phyloP scores from a whole-genome alignment of 2,329 filamentous ascomycete genomes.

The Thelonectria discophora region DNA sequence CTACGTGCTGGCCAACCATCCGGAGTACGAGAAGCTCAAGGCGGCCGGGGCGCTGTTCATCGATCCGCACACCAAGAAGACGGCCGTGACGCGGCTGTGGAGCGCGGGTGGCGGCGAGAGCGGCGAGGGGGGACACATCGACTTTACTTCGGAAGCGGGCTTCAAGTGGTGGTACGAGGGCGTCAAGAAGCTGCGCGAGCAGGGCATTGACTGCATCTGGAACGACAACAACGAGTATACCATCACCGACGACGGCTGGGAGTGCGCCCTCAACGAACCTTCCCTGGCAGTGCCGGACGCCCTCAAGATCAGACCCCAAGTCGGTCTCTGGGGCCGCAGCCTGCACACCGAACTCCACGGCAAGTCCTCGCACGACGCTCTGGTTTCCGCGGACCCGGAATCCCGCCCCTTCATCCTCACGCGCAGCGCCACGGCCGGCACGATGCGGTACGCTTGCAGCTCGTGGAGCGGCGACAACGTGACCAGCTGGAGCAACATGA shows the following conservation, averaged over 20 bases:
- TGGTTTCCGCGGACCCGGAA: slow-evolving; percentile 65
- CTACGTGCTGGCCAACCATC: slow-evolving; percentile 73
- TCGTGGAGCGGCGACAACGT: slow-evolving; percentile 81
- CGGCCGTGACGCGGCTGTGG: slow-evolving; percentile 72
- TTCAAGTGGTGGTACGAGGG: slow-evolving; percentile 79
- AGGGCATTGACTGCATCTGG: slow-evolving; percentile 79
- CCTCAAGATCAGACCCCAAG: slow-evolving; percentile 53
- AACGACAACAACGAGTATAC: slow-evolving; percentile 84
- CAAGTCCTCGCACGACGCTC: slow-evolving; percentile 74
- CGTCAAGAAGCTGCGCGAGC: slow-evolving; percentile 66
- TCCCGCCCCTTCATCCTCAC: slow-evolving; percentile 74
- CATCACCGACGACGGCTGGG: slow-evolving; percentile 71
- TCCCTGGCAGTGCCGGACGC: slow-evolving; percentile 49
- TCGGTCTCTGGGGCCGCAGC: slow-evolving; percentile 75
- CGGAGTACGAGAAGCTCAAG: slow-evolving; percentile 70
- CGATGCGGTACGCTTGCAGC: slow-evolving; percentile 74
- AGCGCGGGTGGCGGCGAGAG: slow-evolving; percentile 76
- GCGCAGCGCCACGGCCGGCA: slow-evolving; percentile 74
- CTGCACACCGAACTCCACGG: slow-evolving; percentile 77
- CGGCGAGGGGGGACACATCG: slow-evolving; percentile 75
- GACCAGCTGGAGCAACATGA: slow-evolving; percentile 78
- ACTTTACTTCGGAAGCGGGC: slow-evolving; percentile 73
- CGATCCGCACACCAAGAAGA: slow-evolving; percentile 61
- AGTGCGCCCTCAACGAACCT: slow-evolving; percentile 61
- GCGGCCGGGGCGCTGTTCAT: slow-evolving; percentile 69